phyloP scores from a whole-genome alignment of 192 early-diverging fungal genomes.

The Linnemannia zychae region DNA sequence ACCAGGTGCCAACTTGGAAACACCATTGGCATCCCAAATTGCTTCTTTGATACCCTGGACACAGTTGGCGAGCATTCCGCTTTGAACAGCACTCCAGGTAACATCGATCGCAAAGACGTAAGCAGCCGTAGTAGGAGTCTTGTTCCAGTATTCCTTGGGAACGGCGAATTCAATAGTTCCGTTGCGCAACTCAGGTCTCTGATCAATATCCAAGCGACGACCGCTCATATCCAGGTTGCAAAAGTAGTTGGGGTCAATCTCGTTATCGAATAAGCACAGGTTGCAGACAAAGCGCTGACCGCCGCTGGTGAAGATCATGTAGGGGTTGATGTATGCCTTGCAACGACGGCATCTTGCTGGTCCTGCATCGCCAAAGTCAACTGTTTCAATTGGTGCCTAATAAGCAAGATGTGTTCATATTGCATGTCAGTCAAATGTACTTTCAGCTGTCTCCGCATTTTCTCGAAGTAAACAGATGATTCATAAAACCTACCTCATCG shows the following conservation, averaged over 20 bases:
- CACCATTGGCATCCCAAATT: slow-evolving; percentile 69
- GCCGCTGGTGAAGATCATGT: slow-evolving; percentile 88
- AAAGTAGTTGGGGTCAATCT: slow-evolving; percentile 92
- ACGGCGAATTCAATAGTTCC: slow-evolving; percentile 95
- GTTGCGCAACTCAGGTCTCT: slow-evolving; percentile 89
- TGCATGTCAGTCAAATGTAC: not conserved
- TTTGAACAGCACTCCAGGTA: slow-evolving; percentile 87
- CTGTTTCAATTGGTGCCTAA: slow-evolving; percentile 77
- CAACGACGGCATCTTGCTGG: slow-evolving; percentile 93
- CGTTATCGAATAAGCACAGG: slow-evolving; percentile 90
- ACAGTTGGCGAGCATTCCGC: slow-evolving; percentile 80
- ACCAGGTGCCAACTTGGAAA: slow-evolving; percentile 63
- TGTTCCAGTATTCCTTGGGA: slow-evolving; percentile 82
- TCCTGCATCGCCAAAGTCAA: slow-evolving; percentile 88
- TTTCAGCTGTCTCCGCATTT: not conserved
- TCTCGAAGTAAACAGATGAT: not conserved
- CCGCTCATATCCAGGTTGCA: slow-evolving; percentile 95
- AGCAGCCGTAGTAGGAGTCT: slow-evolving; percentile 75
- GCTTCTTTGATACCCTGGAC: slow-evolving; percentile 77
- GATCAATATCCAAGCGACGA: slow-evolving; percentile 83
- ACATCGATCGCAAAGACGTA: slow-evolving; percentile 98
- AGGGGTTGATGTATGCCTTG: slow-evolving; percentile 95
- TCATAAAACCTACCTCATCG: slow-evolving; percentile 68
- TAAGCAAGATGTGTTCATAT: not conserved
- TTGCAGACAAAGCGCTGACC: slow-evolving; percentile 96